Conservation (phyloP, 2,329 filamentous ascomycete species). For the Cercospora canescens region DNA sequence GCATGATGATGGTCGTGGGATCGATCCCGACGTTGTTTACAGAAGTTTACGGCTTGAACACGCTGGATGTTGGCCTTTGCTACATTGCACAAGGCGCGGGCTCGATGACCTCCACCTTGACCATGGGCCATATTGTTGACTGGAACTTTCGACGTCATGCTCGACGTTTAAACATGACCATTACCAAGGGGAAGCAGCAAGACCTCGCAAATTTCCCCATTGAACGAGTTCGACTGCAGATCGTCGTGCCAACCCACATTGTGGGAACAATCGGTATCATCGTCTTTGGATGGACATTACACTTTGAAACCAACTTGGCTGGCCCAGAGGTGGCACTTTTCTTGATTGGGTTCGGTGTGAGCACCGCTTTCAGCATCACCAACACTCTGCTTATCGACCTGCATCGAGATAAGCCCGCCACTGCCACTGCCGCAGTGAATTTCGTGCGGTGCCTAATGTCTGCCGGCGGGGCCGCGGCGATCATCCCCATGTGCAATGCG, state of each 20-base stretch:
- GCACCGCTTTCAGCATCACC: slow-evolving; percentile 43
- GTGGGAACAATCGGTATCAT: slow-evolving; percentile 38
- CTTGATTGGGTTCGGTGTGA: slow-evolving; percentile 33
- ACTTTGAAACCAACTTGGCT: slow-evolving; percentile 39
- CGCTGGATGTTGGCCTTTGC: slow-evolving; percentile 28
- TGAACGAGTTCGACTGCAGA: slow-evolving; percentile 45
- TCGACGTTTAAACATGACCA: slow-evolving; percentile 58
- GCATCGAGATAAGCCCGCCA: slow-evolving; percentile 42
- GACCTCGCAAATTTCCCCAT: slow-evolving; percentile 56
- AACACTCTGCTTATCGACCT: slow-evolving; percentile 50
- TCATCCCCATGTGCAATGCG: slow-evolving; percentile 35
- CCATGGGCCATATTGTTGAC: slow-evolving; percentile 62
- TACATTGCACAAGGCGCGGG: slow-evolving; percentile 41
- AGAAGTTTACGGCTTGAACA: slow-evolving; percentile 37
- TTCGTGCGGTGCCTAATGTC: slow-evolving; percentile 46
- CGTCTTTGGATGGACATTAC: slow-evolving; percentile 46
- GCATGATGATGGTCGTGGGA: slow-evolving; percentile 50
- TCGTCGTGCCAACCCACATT: slow-evolving; percentile 40
- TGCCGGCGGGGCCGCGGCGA: slow-evolving; percentile 42
- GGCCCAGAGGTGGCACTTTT: slow-evolving; percentile 51
- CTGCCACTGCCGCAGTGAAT: slow-evolving; percentile 47
- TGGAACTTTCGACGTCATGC: slow-evolving; percentile 74
- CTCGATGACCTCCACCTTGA: slow-evolving; percentile 38
- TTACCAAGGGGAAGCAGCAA: slow-evolving; percentile 59
- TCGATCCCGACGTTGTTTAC: slow-evolving; percentile 45